These are phyloP conservation scores for Heimioporus sp. DNA, from an alignment of 768 basidiomycete genomes.

Conservation along the genomic window DNA sequence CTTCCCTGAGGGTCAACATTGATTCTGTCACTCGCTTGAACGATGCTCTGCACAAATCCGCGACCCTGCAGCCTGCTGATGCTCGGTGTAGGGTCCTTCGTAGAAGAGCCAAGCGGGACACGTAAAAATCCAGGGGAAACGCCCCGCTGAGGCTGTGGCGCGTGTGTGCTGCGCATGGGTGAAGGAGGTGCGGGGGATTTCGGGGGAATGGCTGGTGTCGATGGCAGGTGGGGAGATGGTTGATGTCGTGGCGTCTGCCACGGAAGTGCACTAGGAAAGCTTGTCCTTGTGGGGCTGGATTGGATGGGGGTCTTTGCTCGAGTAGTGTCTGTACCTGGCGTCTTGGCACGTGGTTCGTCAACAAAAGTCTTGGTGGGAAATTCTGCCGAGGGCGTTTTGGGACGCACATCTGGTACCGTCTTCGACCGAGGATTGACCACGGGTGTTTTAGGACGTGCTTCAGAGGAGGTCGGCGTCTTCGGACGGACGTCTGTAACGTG, in stretches of 20 bases:
- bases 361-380: conserved; percentile 8
- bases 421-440: conserved; percentile 12
- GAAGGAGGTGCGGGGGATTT: conserved; percentile 35
- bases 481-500: conserved; percentile 15
- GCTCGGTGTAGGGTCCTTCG: conserved; percentile 79
- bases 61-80: conserved; percentile 80
- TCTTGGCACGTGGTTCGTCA: conserved; percentile 22
- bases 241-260: conserved; percentile 29
- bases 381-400: conserved; percentile 19
- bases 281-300: conserved; percentile 13
- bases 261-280: conserved; percentile 13
- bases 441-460: conserved; percentile 24
- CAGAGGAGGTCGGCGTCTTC: conserved; percentile 16
- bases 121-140: conserved; percentile 62
- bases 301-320: conserved; percentile 19
- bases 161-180: conserved; percentile 39
- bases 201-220: conserved; percentile 25
- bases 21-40: conserved; percentile 62
- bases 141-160: conserved; percentile 39
- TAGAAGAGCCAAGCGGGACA: conserved; percentile 33
- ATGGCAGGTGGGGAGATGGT: conserved; percentile 30
- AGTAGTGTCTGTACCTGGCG: conserved; percentile 13
- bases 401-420: conserved; percentile 12
- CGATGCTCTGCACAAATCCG: conserved; percentile 83
- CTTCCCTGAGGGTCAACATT: conserved; percentile 36